Evolutionary conservation across 176 grass and related monocot species (phyloP).

Genomic region (Oryza meyeriana): DNA sequence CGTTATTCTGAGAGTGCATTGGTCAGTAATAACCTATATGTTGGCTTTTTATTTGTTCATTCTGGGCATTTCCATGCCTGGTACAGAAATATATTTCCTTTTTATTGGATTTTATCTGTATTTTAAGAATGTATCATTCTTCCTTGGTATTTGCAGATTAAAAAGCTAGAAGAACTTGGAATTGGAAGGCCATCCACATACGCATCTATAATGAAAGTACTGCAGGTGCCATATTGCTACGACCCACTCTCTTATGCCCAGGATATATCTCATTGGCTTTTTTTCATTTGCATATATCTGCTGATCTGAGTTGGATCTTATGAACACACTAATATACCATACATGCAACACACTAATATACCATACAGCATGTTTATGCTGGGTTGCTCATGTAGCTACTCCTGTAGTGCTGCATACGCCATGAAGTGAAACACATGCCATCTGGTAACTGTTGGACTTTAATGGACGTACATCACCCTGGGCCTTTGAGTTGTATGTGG

Average conservation of each 20-base stretch:
- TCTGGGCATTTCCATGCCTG: slow-evolving; percentile 17
- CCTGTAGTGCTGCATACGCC: not conserved
- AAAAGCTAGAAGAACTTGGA: slow-evolving; percentile 97
- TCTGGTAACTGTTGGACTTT: not conserved
- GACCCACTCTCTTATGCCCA: slow-evolving; percentile 3
- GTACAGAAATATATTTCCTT: slow-evolving; percentile 4
- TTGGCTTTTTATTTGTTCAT: slow-evolving; percentile 23
- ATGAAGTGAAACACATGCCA: not conserved
- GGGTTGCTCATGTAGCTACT: not conserved
- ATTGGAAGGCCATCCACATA: slow-evolving; percentile 98
- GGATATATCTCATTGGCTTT: slow-evolving; percentile 10
- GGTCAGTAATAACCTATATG: slow-evolving; percentile 57
- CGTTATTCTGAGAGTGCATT: slow-evolving; percentile 84
- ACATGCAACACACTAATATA: no score
- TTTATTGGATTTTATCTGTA: slow-evolving; percentile 13
- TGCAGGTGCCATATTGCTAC: slow-evolving; percentile 56
- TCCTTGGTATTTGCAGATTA: slow-evolving; percentile 61
- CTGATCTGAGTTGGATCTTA: not conserved
- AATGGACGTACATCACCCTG: not conserved
- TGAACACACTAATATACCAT: not conserved
- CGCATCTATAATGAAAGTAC: slow-evolving; percentile 86
- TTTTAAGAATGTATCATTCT: not conserved
- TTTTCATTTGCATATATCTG: not conserved
- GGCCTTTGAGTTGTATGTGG: not conserved
- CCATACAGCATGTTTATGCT: not conserved